Base-by-base conservation (phyloP, 306 rosid genomes). In the Quercus parvula region DNA sequence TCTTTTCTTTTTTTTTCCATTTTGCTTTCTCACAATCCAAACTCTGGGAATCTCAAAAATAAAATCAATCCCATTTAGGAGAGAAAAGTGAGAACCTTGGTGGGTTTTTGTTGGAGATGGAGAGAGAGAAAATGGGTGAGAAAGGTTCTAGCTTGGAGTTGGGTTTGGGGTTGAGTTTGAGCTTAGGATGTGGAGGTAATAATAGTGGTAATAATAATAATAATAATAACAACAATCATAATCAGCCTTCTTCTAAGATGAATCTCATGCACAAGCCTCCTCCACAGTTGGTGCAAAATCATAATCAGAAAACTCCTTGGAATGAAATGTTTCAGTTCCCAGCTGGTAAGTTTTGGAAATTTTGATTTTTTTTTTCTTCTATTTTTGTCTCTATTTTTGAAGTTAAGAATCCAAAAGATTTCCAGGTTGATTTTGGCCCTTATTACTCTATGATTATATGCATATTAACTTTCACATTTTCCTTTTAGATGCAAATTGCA, bases 221-320 rank as follows among this genome's bases (percentile, higher is more conserved):
- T 0, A 5, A 33, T 1, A 5, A 33, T 1, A 33, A 5, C 0
- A 7, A 38, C 46, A 38, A 2, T 38, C 46, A 38, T 38, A 7
- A 73, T 46, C 79, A 71, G 18, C 64, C 82, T 33, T 78, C 85
- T 75, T 41, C 75, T 44, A 81, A 58, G 59, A 55, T 74, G 67
- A 81, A 49, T 85, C 86, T 71, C 86, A 79, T 87, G 81, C 90
- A 84, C 13, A 89, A 77, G 20, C 84, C 92, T 81, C 85, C 92
- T 81, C 81, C 89, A 18, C 81, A 71, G 30, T 52, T 79, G 15
- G 22, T 87, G 81, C 83, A 84, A 2, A 81, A 83, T 30, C 84
- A 73, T 18, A 64, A 52, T 55, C 91, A 79, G 58, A 87, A 70
- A 73, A 18, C 25, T 73, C 81, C 90, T 3, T 84, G 88, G 88